These are phyloP conservation scores for Penicillium expansum DNA, from an alignment of 2,329 filamentous ascomycete genomes.

Conservation along the genomic window DNA sequence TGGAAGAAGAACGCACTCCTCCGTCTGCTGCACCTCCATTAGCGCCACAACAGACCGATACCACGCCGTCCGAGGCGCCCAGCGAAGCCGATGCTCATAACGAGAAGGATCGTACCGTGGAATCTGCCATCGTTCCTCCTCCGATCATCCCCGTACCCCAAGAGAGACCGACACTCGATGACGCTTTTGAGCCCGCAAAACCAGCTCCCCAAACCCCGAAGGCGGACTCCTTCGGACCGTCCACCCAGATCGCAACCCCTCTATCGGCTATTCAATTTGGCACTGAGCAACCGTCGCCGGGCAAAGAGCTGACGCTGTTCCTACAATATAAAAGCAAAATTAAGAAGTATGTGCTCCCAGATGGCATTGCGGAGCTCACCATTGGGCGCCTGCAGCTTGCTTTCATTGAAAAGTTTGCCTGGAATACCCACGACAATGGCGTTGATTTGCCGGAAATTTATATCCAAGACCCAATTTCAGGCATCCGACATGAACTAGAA, in stretches of 20 bases:
- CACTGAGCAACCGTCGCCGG: slow-evolving; percentile 63
- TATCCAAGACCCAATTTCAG: slow-evolving; percentile 92
- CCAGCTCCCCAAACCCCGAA: slow-evolving; percentile 30
- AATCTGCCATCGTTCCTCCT: slow-evolving; percentile 54
- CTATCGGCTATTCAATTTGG: slow-evolving; percentile 54
- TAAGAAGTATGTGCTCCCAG: slow-evolving; percentile 87
- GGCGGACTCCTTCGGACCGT: slow-evolving; percentile 18
- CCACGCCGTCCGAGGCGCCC: slow-evolving; percentile 51
- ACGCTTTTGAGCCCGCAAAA: slow-evolving; percentile 38
- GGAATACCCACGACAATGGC: slow-evolving; percentile 95
- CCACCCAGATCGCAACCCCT: slow-evolving; percentile 31
- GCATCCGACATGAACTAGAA: slow-evolving; percentile 94
- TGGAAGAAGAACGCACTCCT: slow-evolving; percentile 40
- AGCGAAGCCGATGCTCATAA: slow-evolving; percentile 33
- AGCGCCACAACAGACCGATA: slow-evolving; percentile 9
- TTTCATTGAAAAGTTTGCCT: slow-evolving; percentile 98
- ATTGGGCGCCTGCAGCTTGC: slow-evolving; percentile 87
- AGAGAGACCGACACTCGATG: slow-evolving; percentile 35
- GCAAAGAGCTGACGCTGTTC: slow-evolving; percentile 89
- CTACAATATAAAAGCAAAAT: slow-evolving; percentile 95
- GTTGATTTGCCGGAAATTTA: slow-evolving; percentile 94
- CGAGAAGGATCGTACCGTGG: slow-evolving; percentile 18
- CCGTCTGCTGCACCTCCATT: slow-evolving; percentile 34
- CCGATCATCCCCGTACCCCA: slow-evolving; percentile 51
- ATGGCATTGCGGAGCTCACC: slow-evolving; percentile 79